Base-by-base conservation (phyloP, 805 yeast species). In the Candida glaebosa region DNA sequence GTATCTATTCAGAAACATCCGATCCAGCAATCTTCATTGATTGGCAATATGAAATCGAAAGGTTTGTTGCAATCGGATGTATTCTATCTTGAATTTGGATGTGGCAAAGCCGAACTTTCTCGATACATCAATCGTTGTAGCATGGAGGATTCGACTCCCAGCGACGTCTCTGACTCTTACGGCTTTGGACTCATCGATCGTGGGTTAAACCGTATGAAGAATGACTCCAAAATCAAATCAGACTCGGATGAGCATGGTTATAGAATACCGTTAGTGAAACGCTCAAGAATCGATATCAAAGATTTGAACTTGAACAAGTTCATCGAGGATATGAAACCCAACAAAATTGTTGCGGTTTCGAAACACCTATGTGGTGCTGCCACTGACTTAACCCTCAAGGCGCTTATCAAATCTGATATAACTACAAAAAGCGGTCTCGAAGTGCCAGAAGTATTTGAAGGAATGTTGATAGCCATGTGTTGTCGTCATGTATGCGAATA, bases 321-420 rank as follows among this genome's bases (percentile, higher is more conserved):
- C 14, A 45, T 80, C 1, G 53, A 56, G 16, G 53, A 53, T 20
- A 37, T 50, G 8, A 34, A 47, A 3, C 53, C 53, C 7, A 40
- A 42, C 2, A 49, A 46, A 2, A 56, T 71, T 31, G 82, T 84
- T 6, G 87, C 82, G 1, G 78, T 89, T 2, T 88, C 96, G 3
- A 89, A 89, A 58, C 97, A 89, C 63, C 63, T 90, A 26, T 89
- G 97, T 63, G 97, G 97, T 4, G 95, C 85, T 3, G 97, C 97
- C 1, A 90, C 96, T 0, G 97, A 89, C 58, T 65, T 89, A 38
- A 84, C 96, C 0, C 60, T 90, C 18, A 71, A 79, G 49, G 83
- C 88, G 61, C 57, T 88, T 2, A 45, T 71, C 35, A 74, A 75
- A 44, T 56, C 69, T 0, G 49, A 57, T 9, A 45, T 69, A 1